Evolutionary conservation across 2,329 filamentous ascomycete species (phyloP), one percentile per base, ranked within the genome.

Genomic region (Trichoderma semiorbis): DNA sequence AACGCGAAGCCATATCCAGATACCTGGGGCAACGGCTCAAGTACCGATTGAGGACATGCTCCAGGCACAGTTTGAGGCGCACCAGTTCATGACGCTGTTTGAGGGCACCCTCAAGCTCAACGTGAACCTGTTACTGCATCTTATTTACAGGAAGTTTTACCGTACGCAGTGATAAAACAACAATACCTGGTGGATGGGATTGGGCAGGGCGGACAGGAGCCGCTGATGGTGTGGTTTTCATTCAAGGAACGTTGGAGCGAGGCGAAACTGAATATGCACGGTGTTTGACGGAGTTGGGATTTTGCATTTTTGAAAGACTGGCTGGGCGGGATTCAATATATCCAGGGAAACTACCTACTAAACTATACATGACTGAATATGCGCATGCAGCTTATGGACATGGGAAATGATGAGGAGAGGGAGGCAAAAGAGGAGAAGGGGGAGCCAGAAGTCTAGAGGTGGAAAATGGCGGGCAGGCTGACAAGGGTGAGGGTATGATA

Each of bases 71-170:
- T 99, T 98, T 80, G 96, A 98, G 82, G 94, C 96, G 76, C 93
- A 94, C 77, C 94, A 98, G 83, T 97, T 97, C 81, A 95, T 98
- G 89, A 94, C 93, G 78, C 86, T 98, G 73, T 99, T 99, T 78
- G 94, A 97, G 80, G 91, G 91, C 69, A 89, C 88, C 74, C 86
- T 98, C 79, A 91, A 92, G 82, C 88, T 99, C 78, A 98, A 98
- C 81, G 96, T 99, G 78, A 99, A 99, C 84, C 82, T 99, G 79
- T 90, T 99, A 83, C 86, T 99, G 85, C 96, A 99, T 87, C 86
- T 98, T 81, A 89, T 99, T 76, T 98, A 98, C 86, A 97, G 97
- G 89, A 99, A 99, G 87, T 99, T 99, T 82, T 99, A 99, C 80
- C 85, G 90, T 73, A 91, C 90, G 73, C 89, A 91, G 78, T 90